Conservation (phyloP, 495 filamentous ascomycete genomes). For the Neurospora sp. region DNA sequence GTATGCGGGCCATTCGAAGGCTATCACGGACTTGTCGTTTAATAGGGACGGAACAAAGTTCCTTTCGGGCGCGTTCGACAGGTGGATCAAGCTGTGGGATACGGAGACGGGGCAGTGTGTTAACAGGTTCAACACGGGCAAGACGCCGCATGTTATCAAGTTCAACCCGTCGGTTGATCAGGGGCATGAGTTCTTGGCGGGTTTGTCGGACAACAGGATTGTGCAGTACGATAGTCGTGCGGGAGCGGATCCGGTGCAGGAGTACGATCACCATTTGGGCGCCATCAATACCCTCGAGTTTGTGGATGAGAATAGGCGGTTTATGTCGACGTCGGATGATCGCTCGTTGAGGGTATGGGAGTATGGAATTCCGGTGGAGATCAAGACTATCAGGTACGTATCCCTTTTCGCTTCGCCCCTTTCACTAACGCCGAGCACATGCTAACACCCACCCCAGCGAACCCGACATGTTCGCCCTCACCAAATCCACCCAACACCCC, state of each 20-base stretch:
- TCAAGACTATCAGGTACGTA: conserved; percentile 27
- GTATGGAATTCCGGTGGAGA: conserved; percentile 81
- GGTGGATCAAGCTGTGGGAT: conserved; percentile 95
- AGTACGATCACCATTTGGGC: conserved; percentile 96
- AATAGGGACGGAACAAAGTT: conserved; percentile 72
- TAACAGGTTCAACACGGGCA: conserved; percentile 78
- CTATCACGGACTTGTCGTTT: conserved; percentile 84
- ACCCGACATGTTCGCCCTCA: conserved; percentile 92
- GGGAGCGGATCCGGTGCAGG: conserved; percentile 70
- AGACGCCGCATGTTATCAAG: conserved; percentile 87
- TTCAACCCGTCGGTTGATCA: conserved; percentile 77
- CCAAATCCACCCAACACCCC: conserved; percentile 69
- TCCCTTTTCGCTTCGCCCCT: too few species aligned
- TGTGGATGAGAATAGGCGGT: conserved; percentile 85
- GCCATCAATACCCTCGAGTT: conserved; percentile 98
- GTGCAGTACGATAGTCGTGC: conserved; percentile 90
- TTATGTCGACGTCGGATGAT: conserved; percentile 97
- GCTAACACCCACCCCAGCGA: conserved; percentile 87
- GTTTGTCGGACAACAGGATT: conserved; percentile 98
- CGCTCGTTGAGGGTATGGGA: conserved; percentile 95
- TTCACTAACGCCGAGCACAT: neutral
- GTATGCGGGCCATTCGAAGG: conserved; percentile 82
- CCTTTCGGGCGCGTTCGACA: conserved; percentile 85
- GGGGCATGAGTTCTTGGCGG: conserved; percentile 83
- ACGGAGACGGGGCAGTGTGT: conserved; percentile 87